These are phyloP conservation scores for Pleurotus ostreatus DNA, from an alignment of 768 basidiomycete species.

Conservation along the genomic window DNA sequence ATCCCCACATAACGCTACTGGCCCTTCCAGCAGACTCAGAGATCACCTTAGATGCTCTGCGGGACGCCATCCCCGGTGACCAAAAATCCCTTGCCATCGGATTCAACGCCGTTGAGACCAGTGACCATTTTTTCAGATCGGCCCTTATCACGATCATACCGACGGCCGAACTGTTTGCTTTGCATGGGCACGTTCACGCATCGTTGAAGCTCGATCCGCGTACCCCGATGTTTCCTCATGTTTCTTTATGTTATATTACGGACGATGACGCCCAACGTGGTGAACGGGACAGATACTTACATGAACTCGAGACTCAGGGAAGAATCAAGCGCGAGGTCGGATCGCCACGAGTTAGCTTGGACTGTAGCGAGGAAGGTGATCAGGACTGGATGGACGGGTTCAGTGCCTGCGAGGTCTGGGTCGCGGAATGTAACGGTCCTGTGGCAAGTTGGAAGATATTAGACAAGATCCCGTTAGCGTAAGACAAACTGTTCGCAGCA, in stretches of 20 bases:
- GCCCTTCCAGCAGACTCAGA: constrained; percentile 28
- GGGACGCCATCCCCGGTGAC: constrained; percentile 32
- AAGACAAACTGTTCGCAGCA: not conserved
- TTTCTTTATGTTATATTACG: constrained; percentile 71
- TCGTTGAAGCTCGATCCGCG: constrained; percentile 32
- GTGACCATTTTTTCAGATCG: constrained; percentile 67
- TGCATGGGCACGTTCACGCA: constrained; percentile 47
- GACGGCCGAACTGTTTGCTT: constrained; percentile 36
- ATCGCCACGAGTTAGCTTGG: constrained; percentile 24
- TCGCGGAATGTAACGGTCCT: constrained; percentile 54
- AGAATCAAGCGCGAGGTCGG: constrained; percentile 21
- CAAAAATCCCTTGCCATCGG: constrained; percentile 32
- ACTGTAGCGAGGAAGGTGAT: constrained; percentile 22
- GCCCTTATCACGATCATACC: constrained; percentile 54
- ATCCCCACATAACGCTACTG: constrained; percentile 71
- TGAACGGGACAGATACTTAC: constrained; percentile 47
- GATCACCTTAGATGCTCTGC: constrained; percentile 26
- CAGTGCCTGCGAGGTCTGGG: constrained; percentile 50
- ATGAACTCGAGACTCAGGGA: constrained; percentile 34
- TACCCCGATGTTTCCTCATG: constrained; percentile 64
- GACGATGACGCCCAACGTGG: constrained; percentile 53
- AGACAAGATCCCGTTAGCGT: constrained; percentile 26
- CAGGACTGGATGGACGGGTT: constrained; percentile 39
- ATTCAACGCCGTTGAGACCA: constrained; percentile 54
- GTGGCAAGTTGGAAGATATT: constrained; percentile 56